Evolutionary conservation across 2,329 filamentous ascomycete species (phyloP), one percentile per base, ranked within the genome.

Genomic region (Ceratocystis smalleyi): DNA sequence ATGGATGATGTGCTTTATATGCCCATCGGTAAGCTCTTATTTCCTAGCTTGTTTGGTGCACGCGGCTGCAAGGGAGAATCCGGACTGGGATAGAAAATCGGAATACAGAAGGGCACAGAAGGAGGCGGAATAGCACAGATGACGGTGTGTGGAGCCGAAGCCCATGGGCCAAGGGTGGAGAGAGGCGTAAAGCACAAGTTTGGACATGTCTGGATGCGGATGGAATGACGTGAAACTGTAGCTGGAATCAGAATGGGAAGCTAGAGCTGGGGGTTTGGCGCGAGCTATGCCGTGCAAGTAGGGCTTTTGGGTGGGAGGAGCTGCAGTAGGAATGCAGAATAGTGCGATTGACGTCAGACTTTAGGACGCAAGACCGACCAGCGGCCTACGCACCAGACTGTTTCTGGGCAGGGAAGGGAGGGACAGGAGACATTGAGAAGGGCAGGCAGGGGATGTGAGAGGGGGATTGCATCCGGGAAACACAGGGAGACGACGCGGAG

Each of bases 181-280:
- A 55, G 51, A 27, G 47, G 47, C 47, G 47, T 27, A 24, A 51
- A 51, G 10, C 22, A 24, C 27, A 27, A 30, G 27, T 1, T 35
- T 57, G 27, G 54, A 57, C n/a, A 35, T 57, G 54, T 57, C 54
- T 57, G 54, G 54, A 57, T 57, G 54, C 54, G 54, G 24, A 30
- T 30, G n/a, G 30, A 35, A 57, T 57, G 54, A 35, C 54, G 54
- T 57, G 54, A 57, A 30, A n/a, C 2, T 57, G 35, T 40, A 40
- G 35, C 35, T 40, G 35, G 4, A 35, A 10, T 12, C 10, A 35
- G 51, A 55, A 15, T 17, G n/a, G 27, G 24, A n/a, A 17, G 17
- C 17, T 32, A 27, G 15, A 30, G 51, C 51, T 10, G 17, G 54
- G 24, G 8, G 24, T 27, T 12, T 27, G 15, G 22, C 47, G 22